phyloP scores from a whole-genome alignment of 768 basidiomycete species.

The Crepidotus variabilis region DNA sequence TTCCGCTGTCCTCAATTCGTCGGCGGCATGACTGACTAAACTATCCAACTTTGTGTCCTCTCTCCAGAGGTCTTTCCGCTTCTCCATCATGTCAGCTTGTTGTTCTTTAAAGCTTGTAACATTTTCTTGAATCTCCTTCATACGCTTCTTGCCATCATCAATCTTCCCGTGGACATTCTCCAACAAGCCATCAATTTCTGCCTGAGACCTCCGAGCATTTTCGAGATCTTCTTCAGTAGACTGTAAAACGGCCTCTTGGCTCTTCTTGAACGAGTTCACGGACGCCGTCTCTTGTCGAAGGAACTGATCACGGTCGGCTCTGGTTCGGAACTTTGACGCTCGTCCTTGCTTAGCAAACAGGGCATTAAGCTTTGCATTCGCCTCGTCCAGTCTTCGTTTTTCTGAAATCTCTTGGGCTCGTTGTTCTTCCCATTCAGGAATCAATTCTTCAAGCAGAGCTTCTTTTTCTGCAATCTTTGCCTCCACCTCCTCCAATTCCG shows the following conservation, averaged over 20 bases:
- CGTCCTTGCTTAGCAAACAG: constrained; percentile 92
- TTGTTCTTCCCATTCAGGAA: constrained; percentile 68
- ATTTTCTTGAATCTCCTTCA: constrained; percentile 60
- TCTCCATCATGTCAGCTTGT: constrained; percentile 67
- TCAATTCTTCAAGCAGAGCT: constrained; percentile 51
- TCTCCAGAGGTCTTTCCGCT: constrained; percentile 90
- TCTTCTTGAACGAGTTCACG: constrained; percentile 55
- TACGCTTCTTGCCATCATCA: constrained; percentile 59
- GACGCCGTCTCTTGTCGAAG: constrained; percentile 76
- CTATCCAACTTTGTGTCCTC: constrained; percentile 89
- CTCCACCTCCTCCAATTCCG: constrained; percentile 60
- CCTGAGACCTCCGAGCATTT: constrained; percentile 41
- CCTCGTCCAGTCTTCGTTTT: constrained; percentile 69
- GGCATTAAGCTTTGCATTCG: constrained; percentile 63
- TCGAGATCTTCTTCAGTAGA: constrained; percentile 48
- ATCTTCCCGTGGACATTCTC: constrained; percentile 52
- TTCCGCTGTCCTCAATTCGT: constrained; percentile 81
- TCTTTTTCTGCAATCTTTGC: constrained; percentile 63
- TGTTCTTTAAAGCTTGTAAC: constrained; percentile 59
- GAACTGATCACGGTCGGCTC: constrained; percentile 79
- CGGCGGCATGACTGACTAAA: constrained; percentile 68
- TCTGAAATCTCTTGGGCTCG: constrained; percentile 48
- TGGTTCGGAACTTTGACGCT: constrained; percentile 77
- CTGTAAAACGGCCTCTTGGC: constrained; percentile 54
- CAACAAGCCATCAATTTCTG: constrained; percentile 57